A percentile compares a stretch with the other conserved stretches of the same genome.
Conservation (phyloP, 2,329 filamentous ascomycete species). For the Aspergillus sp. region DNA sequence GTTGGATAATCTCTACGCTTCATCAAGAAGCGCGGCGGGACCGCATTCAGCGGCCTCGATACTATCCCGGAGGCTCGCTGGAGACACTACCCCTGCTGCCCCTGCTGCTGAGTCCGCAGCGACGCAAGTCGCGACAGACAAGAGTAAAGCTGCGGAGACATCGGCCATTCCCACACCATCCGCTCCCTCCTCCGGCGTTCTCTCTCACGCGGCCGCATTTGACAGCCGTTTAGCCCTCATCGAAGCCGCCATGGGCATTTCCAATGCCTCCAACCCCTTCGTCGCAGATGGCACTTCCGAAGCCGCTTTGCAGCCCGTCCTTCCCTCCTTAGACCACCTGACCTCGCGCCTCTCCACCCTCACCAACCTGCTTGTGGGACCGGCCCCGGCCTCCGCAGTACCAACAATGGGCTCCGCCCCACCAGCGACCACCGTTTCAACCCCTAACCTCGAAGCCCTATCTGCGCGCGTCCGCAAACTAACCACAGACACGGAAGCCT, state of each 20-base stretch:
- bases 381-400: slow-evolving; percentile 21
- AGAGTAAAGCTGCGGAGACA: slow-evolving; percentile 1
- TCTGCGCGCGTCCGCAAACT: slow-evolving; percentile 37
- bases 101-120: slow-evolving; percentile 6
- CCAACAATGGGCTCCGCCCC: slow-evolving; percentile 13
- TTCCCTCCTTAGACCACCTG: slow-evolving; percentile 72
- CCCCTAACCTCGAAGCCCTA: slow-evolving; percentile 37
- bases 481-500: slow-evolving; percentile 37
- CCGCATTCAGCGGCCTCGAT: slow-evolving; percentile 26
- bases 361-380: slow-evolving; percentile 40
- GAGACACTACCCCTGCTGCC: background rate
- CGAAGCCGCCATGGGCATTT: slow-evolving; percentile 74
- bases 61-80: slow-evolving; percentile 26
- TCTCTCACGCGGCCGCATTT: slow-evolving; percentile 79
- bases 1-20: slow-evolving; percentile 55
- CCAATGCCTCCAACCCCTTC: slow-evolving; percentile 55
- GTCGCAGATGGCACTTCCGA: slow-evolving; percentile 42
- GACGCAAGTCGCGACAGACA: slow-evolving; percentile 2
- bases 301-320: slow-evolving; percentile 53
- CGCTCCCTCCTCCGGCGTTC: slow-evolving; percentile 41
- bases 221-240: slow-evolving; percentile 70
- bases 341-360: slow-evolving; percentile 73
- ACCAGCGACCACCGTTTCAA: slow-evolving; percentile 25
- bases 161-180: background rate
- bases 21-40: slow-evolving; percentile 18